Evolutionary conservation across 306 rosid species (phyloP).

Genomic region (Oxytropis ochrocephala): DNA sequence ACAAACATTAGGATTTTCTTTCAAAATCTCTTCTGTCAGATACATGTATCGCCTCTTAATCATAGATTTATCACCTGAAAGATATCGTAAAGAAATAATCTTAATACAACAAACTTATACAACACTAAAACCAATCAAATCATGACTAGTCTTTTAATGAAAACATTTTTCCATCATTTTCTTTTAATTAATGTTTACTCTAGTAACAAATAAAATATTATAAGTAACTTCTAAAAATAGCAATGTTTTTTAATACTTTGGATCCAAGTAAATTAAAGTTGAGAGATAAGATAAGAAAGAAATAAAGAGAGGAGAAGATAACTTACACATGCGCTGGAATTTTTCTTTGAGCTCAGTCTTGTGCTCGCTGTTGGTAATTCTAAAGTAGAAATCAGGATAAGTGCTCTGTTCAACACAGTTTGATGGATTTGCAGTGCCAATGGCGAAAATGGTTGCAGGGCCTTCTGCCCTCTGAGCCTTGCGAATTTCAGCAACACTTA

Average conservation of each 20-base stretch:
- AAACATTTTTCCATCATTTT: no score
- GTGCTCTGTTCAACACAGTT: conserved; percentile 7
- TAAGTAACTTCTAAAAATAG: not conserved
- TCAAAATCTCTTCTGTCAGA: conserved; percentile 18
- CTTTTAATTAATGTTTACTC: no score
- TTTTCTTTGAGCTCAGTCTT: conserved; percentile 45
- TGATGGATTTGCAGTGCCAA: conserved; percentile 44
- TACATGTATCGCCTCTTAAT: conserved; percentile 31
- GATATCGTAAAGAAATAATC: not conserved
- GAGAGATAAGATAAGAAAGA: no score
- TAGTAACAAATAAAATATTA: no score
- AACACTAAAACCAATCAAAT: not conserved
- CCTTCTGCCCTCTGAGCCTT: conserved; percentile 56
- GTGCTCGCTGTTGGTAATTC: conserved; percentile 19
- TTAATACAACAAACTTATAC: not conserved
- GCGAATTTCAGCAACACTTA: conserved; percentile 48
- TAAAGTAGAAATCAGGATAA: conserved; percentile 15
- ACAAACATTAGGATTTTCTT: conserved; percentile 32
- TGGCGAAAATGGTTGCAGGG: conserved; percentile 48
- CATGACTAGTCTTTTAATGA: not conserved
- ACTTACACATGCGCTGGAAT: conserved; percentile 38
- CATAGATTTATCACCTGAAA: conserved; percentile 40
- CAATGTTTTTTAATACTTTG: no score
- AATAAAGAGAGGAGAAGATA: not conserved
- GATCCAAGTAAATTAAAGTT: no score